Evolutionary conservation across 1,284 basidiomycete species (phyloP), one percentile per base, ranked within the genome.

Genomic region (Golubevia pallescens): DNA sequence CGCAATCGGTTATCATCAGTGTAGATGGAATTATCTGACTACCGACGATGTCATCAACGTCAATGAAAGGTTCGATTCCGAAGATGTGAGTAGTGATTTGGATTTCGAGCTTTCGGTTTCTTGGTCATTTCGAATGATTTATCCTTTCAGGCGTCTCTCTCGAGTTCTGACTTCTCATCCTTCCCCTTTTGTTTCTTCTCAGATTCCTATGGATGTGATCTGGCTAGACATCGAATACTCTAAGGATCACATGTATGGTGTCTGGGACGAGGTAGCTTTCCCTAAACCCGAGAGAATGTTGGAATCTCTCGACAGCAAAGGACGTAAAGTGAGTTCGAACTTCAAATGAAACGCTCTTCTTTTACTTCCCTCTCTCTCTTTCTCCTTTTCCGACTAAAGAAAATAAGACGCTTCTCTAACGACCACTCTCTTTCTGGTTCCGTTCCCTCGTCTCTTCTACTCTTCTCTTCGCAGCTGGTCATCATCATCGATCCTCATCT

Each of bases 141-240:
- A n/a, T n/a, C n/a, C n/a, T n/a, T 38, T 38, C 34, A 38, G 34
- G 10, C 3, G 5, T 10, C 34, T 38, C 34, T 38, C 34, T 10
- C 10, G 5, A 4, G 3, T 38, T 38, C 34, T 38, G 10, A 5
- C 34, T 38, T 38, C 34, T 38, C 5, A 4, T 5, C 34, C 34
- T 38, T 38, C 34, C 34, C 34, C 34, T 4, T 38, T 38, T 10
- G 3, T 38, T 10, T 38, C 34, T 38, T 5, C 34, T 38, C 62
- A 77, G 55, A 94, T 98, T 63, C 96, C 97, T 0, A 91, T 98
- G 48, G 97, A 98, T 80, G 95, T 97, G 5, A 92, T 98, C 80
- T 99, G 97, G 97, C 90, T 99, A 56, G 97, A 99, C 87, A 98
- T 99, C 78, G 97, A 98, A 86, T 96, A 97, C 84, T 62, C 68